A percentile compares a stretch with the other conserved stretches of the same genome.
Conservation (phyloP, 805 yeast genomes). For the Ogataea angusta region DNA sequence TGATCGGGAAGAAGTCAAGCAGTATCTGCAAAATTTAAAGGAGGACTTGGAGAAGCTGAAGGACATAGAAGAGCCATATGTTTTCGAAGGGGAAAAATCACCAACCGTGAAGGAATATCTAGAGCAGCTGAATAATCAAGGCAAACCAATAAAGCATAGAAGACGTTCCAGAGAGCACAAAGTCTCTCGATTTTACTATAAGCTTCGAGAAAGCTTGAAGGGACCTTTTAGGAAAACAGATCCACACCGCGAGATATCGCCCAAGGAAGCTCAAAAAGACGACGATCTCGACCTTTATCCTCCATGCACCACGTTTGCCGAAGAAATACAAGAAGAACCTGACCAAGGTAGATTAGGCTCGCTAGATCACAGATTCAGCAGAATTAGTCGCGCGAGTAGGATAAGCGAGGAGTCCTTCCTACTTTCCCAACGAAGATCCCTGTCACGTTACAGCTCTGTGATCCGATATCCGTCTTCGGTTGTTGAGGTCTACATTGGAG, state of each 20-base stretch:
- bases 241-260: too few species aligned
- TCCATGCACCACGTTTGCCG: neutral
- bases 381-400: conserved; percentile 3
- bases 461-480: conserved; percentile 21
- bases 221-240: conserved; percentile 11
- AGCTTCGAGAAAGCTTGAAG: conserved; percentile 15
- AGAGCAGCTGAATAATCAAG: neutral
- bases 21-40: conserved; percentile 9
- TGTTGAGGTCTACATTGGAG: conserved; percentile 23
- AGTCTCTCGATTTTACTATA: conserved; percentile 16
- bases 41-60: conserved; percentile 10
- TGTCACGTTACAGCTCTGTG: conserved; percentile 18
- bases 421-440: conserved; percentile 4
- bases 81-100: neutral
- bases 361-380: neutral
- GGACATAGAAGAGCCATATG: neutral
- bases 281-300: too few species aligned
- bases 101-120: neutral
- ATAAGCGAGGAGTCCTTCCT: conserved; percentile 2
- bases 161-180: conserved; percentile 13
- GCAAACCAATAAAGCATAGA: neutral
- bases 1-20: conserved; percentile 13
- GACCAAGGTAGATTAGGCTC: neutral
- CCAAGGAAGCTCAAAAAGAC: too few species aligned
- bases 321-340: neutral